These are phyloP conservation scores for Diaporthe ampelina DNA, from an alignment of 2,329 filamentous ascomycete species.

Conservation along the genomic window DNA sequence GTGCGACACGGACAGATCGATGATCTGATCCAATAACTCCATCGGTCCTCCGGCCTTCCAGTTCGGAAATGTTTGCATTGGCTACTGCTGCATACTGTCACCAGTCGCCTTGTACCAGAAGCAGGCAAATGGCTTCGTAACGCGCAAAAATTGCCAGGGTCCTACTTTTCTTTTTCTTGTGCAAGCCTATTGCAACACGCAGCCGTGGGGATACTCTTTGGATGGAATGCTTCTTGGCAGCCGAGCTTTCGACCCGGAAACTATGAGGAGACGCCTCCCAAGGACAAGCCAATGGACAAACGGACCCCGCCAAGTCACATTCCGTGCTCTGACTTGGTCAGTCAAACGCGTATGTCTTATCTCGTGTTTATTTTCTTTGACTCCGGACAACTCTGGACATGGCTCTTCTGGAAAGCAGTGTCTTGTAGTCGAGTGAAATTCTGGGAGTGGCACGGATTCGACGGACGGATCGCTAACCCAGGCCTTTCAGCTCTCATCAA, in stretches of 20 bases:
- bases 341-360: slow-evolving; percentile 40
- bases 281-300: slow-evolving; percentile 17
- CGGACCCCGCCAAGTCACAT: slow-evolving; percentile 28
- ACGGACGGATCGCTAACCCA: slow-evolving; percentile 39
- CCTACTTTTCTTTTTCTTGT: slow-evolving; percentile 26
- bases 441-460: slow-evolving; percentile 3
- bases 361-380: slow-evolving; percentile 31
- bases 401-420: slow-evolving; percentile 2
- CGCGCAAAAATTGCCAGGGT: slow-evolving; percentile 13
- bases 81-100: slow-evolving; percentile 2
- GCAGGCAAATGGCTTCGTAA: slow-evolving; percentile 1
- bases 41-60: not conserved
- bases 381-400: slow-evolving; percentile 32
- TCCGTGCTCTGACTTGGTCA: slow-evolving; percentile 30
- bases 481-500: slow-evolving; percentile 31
- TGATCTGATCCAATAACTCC: slow-evolving; percentile 13
- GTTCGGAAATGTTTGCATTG: slow-evolving; percentile 26
- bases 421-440: slow-evolving; percentile 7
- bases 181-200: slow-evolving; percentile 9
- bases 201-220: not conserved
- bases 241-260: not conserved
- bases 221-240: slow-evolving; percentile 11
- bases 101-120: slow-evolving; percentile 17
- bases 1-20: slow-evolving; percentile 12
- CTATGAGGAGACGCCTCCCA: not conserved